These are phyloP conservation scores for Sistotremastrum niveocremeum DNA, from an alignment of 768 basidiomycete genomes.

Conservation along the genomic window DNA sequence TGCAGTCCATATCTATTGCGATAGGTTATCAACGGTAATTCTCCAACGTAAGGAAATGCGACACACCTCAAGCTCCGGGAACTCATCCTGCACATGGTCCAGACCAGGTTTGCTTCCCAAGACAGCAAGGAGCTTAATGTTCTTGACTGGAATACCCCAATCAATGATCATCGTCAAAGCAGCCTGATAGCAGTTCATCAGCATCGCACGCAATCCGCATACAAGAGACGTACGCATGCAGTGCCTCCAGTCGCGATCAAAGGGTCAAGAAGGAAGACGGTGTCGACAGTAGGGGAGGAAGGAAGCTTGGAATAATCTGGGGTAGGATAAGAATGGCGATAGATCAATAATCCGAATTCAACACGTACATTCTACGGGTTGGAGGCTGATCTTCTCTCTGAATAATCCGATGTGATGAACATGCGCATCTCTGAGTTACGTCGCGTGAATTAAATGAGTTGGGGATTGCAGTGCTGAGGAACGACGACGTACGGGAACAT, in stretches of 20 bases:
- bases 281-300: conserved; percentile 56
- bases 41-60: background rate
- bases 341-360: background rate
- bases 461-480: background rate
- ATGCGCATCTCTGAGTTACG: conserved; percentile 43
- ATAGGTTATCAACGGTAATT: background rate
- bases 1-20: conserved; percentile 74
- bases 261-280: conserved; percentile 83
- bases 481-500: conserved; percentile 58
- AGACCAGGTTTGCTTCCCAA: conserved; percentile 71
- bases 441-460: too few relatives aligned
- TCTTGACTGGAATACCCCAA: conserved; percentile 63
- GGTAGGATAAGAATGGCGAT: background rate
- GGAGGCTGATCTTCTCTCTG: conserved; percentile 74
- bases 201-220: too few relatives aligned
- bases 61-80: conserved; percentile 70
- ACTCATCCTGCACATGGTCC: conserved; percentile 42
- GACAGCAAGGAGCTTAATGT: conserved; percentile 72
- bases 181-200: too few relatives aligned
- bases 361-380: conserved; percentile 79
- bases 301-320: conserved; percentile 88
- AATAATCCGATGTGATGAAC: conserved; percentile 88
- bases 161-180: conserved; percentile 77
- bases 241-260: conserved; percentile 92
- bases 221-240: too few relatives aligned